phyloP scores from a whole-genome alignment of 192 early-diverging fungal species.

The Cladochytrium replicatum region DNA sequence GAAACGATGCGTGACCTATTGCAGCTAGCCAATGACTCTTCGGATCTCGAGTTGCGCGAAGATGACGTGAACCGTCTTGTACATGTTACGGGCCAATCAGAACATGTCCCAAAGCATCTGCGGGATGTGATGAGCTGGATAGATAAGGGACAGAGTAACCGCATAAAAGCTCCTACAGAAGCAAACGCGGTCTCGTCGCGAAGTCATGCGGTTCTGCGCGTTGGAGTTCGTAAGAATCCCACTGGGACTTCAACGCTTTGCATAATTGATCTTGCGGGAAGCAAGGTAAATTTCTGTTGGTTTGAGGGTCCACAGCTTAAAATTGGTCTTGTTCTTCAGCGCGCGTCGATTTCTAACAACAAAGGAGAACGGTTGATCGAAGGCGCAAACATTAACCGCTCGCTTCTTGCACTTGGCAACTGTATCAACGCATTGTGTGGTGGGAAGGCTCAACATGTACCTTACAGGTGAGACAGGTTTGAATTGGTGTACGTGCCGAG shows the following conservation, averaged over 20 bases:
- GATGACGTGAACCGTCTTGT: conserved; percentile 51
- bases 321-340: conserved; percentile 6
- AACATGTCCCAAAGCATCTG: conserved; percentile 53
- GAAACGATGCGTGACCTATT: conserved; percentile 58
- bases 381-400: conserved; percentile 71
- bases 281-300: no score
- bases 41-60: conserved; percentile 61
- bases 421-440: conserved; percentile 64
- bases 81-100: conserved; percentile 55
- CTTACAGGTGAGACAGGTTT: conserved; percentile 29
- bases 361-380: conserved; percentile 53
- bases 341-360: conserved; percentile 41
- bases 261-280: conserved; percentile 69
- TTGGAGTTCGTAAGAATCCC: conserved; percentile 23
- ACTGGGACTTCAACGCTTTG: conserved; percentile 43
- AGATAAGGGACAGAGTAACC: conserved; percentile 53
- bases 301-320: conserved; percentile 19
- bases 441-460: conserved; percentile 43
- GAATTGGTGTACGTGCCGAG: neutral
- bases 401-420: conserved; percentile 63
- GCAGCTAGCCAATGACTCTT: neutral
- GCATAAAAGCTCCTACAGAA: conserved; percentile 65
- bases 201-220: conserved; percentile 68
- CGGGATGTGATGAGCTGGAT: conserved; percentile 34
- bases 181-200: conserved; percentile 67